These are phyloP conservation scores for Xylaria scruposa DNA, from an alignment of 495 filamentous ascomycete species.

Conservation along the genomic window DNA sequence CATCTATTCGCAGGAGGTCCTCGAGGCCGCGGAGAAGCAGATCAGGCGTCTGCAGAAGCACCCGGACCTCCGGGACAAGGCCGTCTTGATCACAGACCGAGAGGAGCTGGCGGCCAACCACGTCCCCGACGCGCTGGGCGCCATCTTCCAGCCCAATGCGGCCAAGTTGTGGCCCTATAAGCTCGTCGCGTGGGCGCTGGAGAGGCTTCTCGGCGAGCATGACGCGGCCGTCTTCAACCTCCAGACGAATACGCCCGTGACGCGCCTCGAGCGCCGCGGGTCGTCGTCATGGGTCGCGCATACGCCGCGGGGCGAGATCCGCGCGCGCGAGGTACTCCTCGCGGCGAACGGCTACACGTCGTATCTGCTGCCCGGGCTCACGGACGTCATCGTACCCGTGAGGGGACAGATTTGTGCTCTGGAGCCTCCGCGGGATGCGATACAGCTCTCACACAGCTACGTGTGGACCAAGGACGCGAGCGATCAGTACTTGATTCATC, in stretches of 20 bases:
- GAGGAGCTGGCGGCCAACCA: conserved; percentile 40
- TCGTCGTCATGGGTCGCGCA: conserved; percentile 22
- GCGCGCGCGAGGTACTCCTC: conserved; percentile 67
- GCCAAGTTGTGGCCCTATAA: conserved; percentile 80
- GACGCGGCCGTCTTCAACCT: conserved; percentile 61
- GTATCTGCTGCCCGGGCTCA: conserved; percentile 70
- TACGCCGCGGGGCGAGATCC: conserved; percentile 68
- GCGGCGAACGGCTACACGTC: conserved; percentile 82
- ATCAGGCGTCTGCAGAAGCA: conserved; percentile 53
- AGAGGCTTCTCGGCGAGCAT: conserved; percentile 52
- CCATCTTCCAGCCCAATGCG: conserved; percentile 53
- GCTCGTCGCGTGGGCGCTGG: conserved; percentile 70
- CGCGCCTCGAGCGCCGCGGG: conserved; percentile 43
- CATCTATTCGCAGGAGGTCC: conserved; percentile 56
- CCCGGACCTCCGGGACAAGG: conserved; percentile 56
- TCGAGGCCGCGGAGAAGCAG: conserved; percentile 50
- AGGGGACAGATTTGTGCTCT: conserved; percentile 77
- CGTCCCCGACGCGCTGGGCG: conserved; percentile 52
- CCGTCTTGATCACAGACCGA: conserved; percentile 32
- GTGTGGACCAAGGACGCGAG: conserved; percentile 45
- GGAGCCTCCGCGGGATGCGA: conserved; percentile 51
- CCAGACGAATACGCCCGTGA: conserved; percentile 76
- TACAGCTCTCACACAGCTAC: conserved; percentile 29
- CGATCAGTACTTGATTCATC: conserved; percentile 80
- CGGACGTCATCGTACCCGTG: conserved; percentile 76